These are phyloP conservation scores for Solanum paucissectum DNA, from an alignment of 257 asterid genomes.

Conservation along the genomic window DNA sequence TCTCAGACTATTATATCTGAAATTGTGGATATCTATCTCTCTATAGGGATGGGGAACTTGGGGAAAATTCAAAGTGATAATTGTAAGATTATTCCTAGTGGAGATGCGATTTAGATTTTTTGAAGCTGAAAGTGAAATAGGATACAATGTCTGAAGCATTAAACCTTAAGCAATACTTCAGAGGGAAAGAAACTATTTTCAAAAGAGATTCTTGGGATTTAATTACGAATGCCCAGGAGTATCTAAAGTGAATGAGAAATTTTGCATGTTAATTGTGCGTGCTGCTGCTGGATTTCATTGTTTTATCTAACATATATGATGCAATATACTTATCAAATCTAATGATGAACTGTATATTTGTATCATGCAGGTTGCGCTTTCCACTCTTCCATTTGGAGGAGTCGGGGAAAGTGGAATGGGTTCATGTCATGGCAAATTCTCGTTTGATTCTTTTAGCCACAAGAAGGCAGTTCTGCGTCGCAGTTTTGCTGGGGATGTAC, in stretches of 20 bases:
- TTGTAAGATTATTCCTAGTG: neutral
- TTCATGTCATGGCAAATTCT: conserved; percentile 77
- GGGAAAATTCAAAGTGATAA: neutral
- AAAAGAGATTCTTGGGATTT: neutral
- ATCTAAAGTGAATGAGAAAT: neutral
- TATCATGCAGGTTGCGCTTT: conserved; percentile 46
- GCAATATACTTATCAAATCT: neutral
- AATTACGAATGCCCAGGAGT: neutral
- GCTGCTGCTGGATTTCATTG: neutral
- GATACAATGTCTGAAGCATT: neutral
- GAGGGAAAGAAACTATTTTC: neutral
- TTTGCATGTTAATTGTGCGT: neutral
- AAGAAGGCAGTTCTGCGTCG: conserved; percentile 72
- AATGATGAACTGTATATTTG: neutral
- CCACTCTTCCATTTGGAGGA: conserved; percentile 77
- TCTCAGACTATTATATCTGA: neutral
- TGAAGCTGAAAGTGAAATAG: neutral
- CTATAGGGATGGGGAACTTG: neutral
- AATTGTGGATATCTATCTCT: neutral
- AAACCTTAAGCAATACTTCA: neutral
- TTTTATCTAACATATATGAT: neutral
- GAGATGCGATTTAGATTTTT: neutral
- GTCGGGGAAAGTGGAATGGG: conserved; percentile 98
- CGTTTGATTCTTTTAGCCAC: conserved; percentile 88
- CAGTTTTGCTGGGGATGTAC: conserved; percentile 51